These are phyloP conservation scores for Typha latifolia DNA, from an alignment of 176 grass and related monocot species.

Conservation along the genomic window DNA sequence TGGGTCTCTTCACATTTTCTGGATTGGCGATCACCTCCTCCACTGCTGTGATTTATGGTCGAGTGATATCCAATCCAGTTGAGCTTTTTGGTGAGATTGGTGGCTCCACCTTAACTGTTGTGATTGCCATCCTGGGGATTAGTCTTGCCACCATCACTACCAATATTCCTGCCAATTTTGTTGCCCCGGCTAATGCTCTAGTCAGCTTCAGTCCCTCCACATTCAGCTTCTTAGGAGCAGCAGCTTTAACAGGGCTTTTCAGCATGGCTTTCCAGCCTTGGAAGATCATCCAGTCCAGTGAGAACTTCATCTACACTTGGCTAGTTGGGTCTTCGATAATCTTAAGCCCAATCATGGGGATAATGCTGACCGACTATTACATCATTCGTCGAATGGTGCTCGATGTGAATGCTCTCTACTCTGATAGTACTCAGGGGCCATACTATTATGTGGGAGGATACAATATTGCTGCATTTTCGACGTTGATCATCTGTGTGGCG, in stretches of 20 bases:
- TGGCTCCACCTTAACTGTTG: neutral
- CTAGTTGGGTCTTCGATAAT: constrained; percentile 30
- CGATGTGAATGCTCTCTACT: constrained; percentile 23
- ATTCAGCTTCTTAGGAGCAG: constrained; percentile 28
- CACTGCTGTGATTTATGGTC: constrained; percentile 29
- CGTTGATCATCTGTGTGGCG: constrained; percentile 18
- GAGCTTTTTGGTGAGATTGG: constrained; percentile 27
- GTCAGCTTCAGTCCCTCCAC: constrained; percentile 27
- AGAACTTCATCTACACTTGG: constrained; percentile 38
- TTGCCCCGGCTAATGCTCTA: constrained; percentile 30
- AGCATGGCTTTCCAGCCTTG: constrained; percentile 36
- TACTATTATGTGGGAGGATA: constrained; percentile 38
- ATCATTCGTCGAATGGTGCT: constrained; percentile 19
- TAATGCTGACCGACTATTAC: constrained; percentile 30
- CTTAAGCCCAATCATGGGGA: constrained; percentile 27
- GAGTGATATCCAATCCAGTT: constrained; percentile 28
- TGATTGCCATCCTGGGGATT: constrained; percentile 28
- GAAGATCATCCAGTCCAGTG: constrained; percentile 27
- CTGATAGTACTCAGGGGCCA: constrained; percentile 11
- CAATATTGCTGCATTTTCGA: constrained; percentile 25
- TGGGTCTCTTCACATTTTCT: constrained; percentile 20
- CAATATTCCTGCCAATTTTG: constrained; percentile 42
- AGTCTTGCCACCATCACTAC: constrained; percentile 29
- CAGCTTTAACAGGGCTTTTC: constrained; percentile 11
- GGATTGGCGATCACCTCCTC: constrained; percentile 35